phyloP scores from a whole-genome alignment of 129 eudicot species.

The Centella asiatica region DNA sequence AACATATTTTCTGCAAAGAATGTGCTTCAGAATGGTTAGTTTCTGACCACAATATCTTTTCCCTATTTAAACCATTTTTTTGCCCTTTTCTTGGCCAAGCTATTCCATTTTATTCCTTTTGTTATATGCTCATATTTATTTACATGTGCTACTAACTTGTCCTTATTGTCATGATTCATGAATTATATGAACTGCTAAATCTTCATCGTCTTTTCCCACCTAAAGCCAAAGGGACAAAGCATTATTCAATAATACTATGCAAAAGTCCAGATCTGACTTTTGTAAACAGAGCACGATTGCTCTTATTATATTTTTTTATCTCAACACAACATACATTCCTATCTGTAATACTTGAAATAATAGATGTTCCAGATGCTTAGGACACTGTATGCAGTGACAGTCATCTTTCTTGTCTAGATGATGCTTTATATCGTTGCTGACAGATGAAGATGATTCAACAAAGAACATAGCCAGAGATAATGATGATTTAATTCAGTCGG shows the following conservation, averaged over 20 bases:
- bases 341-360: too few species aligned
- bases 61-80: too few species aligned
- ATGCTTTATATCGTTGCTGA: not conserved
- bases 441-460: not conserved
- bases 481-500: not conserved
- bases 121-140: not conserved
- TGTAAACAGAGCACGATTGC: too few species aligned
- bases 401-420: not conserved
- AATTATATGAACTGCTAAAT: not conserved
- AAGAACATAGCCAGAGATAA: not conserved
- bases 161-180: not conserved
- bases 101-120: not conserved
- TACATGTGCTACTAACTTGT: not conserved
- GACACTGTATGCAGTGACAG: not conserved
- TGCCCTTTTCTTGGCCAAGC: too few species aligned
- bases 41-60: not conserved
- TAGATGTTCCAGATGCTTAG: not conserved
- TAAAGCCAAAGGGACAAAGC: too few species aligned
- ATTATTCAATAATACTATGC: too few species aligned
- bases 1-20: constrained; percentile 9
- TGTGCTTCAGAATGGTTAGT: constrained; percentile 13
- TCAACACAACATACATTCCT: too few species aligned
- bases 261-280: too few species aligned
- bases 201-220: too few species aligned
- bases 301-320: too few species aligned